A percentile compares a stretch with the other conserved stretches of the same genome.
phyloP scores from a whole-genome alignment of 257 asterid genomes.

The Avicennia marina region DNA sequence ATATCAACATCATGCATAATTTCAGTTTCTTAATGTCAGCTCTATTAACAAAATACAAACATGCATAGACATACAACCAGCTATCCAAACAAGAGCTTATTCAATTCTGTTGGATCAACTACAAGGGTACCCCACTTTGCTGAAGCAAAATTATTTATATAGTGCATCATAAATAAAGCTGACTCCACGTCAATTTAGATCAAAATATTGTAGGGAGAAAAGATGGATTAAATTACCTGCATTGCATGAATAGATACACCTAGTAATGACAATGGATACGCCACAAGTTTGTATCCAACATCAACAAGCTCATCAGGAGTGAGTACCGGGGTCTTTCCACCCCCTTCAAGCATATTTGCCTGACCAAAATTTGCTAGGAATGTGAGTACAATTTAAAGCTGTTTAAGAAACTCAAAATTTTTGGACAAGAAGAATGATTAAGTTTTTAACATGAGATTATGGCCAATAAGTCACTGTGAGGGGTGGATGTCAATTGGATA shows the following conservation, averaged over 20 bases:
- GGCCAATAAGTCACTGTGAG: not conserved
- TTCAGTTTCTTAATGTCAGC: too few relatives aligned
- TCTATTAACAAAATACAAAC: too few relatives aligned
- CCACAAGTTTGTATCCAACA: constrained; percentile 87
- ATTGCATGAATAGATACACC: constrained; percentile 90
- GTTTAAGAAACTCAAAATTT: constrained; percentile 2
- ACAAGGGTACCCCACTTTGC: too few relatives aligned
- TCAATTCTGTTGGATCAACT: too few relatives aligned
- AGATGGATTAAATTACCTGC: too few relatives aligned
- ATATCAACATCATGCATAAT: too few relatives aligned
- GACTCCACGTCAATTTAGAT: too few relatives aligned
- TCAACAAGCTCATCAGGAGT: constrained; percentile 82
- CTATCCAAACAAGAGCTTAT: too few relatives aligned
- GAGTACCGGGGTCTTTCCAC: constrained; percentile 87
- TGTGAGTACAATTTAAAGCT: constrained; percentile 11
- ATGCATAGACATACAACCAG: too few relatives aligned
- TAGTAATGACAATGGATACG: constrained; percentile 80
- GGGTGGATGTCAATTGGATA: constrained; percentile 5
- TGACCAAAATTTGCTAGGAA: constrained; percentile 27
- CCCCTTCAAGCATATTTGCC: constrained; percentile 99
- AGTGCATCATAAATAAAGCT: too few relatives aligned
- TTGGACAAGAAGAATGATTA: not conserved
- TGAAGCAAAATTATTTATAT: too few relatives aligned
- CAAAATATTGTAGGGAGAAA: too few relatives aligned
- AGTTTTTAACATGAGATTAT: not conserved